These are phyloP conservation scores for Coniochaeta prunicola DNA, from an alignment of 2,329 filamentous ascomycete genomes.

Conservation along the genomic window DNA sequence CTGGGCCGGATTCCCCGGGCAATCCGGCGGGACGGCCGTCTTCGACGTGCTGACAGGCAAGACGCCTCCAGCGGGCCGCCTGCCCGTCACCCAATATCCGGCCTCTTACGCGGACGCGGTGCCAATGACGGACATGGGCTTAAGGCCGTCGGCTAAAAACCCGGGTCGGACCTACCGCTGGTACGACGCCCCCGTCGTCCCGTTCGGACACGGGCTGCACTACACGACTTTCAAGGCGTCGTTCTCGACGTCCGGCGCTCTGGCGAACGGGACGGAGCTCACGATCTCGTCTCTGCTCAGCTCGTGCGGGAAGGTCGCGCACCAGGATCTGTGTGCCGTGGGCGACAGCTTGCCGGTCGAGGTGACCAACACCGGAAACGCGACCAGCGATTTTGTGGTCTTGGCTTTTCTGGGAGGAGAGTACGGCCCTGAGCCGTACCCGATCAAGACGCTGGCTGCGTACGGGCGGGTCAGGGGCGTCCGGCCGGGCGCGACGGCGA, in stretches of 20 bases:
- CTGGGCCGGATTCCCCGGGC: slow-evolving; percentile 53
- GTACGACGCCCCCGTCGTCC: slow-evolving; percentile 40
- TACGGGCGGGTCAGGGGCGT: slow-evolving; percentile 36
- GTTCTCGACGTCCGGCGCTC: slow-evolving; percentile 2
- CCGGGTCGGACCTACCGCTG: slow-evolving; percentile 38
- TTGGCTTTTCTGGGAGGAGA: slow-evolving; percentile 39
- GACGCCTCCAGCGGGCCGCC: slow-evolving; percentile 40
- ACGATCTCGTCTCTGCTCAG: slow-evolving; percentile 26
- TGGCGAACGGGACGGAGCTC: slow-evolving; percentile 7
- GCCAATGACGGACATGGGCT: slow-evolving; percentile 47
- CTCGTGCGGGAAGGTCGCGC: slow-evolving; percentile 21
- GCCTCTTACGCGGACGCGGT: slow-evolving; percentile 40
- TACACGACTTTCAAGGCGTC: slow-evolving; percentile 42
- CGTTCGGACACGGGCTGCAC: slow-evolving; percentile 47
- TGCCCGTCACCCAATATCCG: slow-evolving; percentile 50
- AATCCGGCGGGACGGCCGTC: slow-evolving; percentile 48
- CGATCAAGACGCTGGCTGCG: slow-evolving; percentile 40
- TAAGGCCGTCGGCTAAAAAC: slow-evolving; percentile 31
- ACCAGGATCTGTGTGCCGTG: slow-evolving; percentile 35
- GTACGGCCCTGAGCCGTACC: slow-evolving; percentile 38
- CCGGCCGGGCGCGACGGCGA: slow-evolving; percentile 20
- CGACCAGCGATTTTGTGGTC: slow-evolving; percentile 42
- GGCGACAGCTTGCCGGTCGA: slow-evolving; percentile 27
- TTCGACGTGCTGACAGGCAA: slow-evolving; percentile 45
- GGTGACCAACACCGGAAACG: slow-evolving; percentile 36